Percentiles rank a stretch among this genome's conserved stretches.
Evolutionary conservation across 306 rosid genomes (phyloP).

Genomic region (Prosopis cineraria): DNA sequence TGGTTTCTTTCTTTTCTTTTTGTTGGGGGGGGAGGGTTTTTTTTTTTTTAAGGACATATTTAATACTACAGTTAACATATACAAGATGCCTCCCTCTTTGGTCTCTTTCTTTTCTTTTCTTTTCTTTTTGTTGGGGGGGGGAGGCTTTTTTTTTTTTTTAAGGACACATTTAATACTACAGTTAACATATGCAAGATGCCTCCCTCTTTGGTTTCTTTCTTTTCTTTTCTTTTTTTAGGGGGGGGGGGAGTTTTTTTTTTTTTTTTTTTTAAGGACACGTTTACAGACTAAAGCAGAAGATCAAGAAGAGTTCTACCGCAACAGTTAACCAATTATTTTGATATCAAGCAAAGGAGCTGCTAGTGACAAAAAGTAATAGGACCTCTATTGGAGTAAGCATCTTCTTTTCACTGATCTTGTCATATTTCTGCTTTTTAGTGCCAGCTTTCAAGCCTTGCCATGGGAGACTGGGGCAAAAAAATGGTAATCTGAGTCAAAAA

Average conservation of each 20-base stretch:
- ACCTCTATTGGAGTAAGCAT: slow-evolving; percentile 97
- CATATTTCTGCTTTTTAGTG: slow-evolving; percentile 92
- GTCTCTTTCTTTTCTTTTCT: too few relatives aligned
- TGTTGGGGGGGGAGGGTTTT: background rate
- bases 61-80: too few relatives aligned
- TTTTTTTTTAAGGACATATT: too few relatives aligned
- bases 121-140: too few relatives aligned
- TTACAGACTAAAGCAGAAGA: slow-evolving; percentile 2
- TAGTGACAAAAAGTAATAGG: slow-evolving; percentile 35
- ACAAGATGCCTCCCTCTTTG: too few relatives aligned
- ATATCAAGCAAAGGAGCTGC: slow-evolving; percentile 27
- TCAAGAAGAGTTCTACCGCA: background rate
- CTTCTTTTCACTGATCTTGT: slow-evolving; percentile 98
- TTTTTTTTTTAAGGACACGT: slow-evolving; percentile 12
- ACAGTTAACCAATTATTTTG: slow-evolving; percentile 9
- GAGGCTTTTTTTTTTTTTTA: too few relatives aligned
- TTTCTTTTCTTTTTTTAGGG: too few relatives aligned
- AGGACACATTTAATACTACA: background rate
- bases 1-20: too few relatives aligned
- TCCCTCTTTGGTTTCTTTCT: too few relatives aligned
- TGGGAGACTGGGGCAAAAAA: slow-evolving; percentile 80
- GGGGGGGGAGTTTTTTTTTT: too few relatives aligned
- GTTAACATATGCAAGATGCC: background rate
- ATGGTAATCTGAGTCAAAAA: slow-evolving; percentile 25
- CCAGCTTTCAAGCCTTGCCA: slow-evolving; percentile 99